Percentiles rank a stretch among this genome's conserved stretches.
These are phyloP conservation scores for Sutorius eximius DNA, from an alignment of 1,284 basidiomycete species.

Conservation along the genomic window DNA sequence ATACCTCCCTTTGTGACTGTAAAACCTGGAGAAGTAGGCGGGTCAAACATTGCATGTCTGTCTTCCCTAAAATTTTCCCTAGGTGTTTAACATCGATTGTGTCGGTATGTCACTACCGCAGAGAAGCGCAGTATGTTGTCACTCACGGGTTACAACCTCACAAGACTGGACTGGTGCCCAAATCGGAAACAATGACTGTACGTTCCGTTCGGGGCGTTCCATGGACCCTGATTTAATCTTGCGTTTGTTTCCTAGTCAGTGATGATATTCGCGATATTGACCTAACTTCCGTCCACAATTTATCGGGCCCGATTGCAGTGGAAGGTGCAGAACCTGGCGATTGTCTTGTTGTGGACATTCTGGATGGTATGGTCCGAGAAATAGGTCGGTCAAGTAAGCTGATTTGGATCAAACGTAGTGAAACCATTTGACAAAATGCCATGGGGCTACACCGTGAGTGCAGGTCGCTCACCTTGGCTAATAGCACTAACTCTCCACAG, in stretches of 20 bases:
- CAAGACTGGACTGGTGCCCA: conserved; percentile 76
- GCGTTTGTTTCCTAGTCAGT: conserved; percentile 42
- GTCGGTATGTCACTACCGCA: conserved; percentile 47
- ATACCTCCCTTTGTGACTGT: conserved; percentile 66
- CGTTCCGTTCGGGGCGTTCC: conserved; percentile 22
- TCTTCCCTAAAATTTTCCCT: conserved; percentile 1
- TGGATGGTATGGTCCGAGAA: conserved; percentile 51
- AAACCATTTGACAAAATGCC: conserved; percentile 74
- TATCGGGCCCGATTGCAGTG: conserved; percentile 73
- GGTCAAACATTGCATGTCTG: not conserved
- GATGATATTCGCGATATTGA: conserved; percentile 72
- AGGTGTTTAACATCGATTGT: conserved; percentile 76
- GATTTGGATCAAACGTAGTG: conserved; percentile 39
- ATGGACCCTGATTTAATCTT: not conserved
- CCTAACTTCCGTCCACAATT: conserved; percentile 66
- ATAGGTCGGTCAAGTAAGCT: not conserved
- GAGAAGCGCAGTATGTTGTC: not conserved
- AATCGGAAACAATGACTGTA: conserved; percentile 73
- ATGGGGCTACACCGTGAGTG: conserved; percentile 72
- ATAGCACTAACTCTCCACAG: conserved; percentile 30
- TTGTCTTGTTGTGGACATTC: conserved; percentile 75
- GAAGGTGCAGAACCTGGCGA: conserved; percentile 79
- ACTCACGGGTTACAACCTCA: not conserved
- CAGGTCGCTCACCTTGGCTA: not conserved
- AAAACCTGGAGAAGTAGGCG: conserved; percentile 58